Evolutionary conservation across 2,329 filamentous ascomycete species (phyloP).

Genomic region (Aspergillus nomiae): DNA sequence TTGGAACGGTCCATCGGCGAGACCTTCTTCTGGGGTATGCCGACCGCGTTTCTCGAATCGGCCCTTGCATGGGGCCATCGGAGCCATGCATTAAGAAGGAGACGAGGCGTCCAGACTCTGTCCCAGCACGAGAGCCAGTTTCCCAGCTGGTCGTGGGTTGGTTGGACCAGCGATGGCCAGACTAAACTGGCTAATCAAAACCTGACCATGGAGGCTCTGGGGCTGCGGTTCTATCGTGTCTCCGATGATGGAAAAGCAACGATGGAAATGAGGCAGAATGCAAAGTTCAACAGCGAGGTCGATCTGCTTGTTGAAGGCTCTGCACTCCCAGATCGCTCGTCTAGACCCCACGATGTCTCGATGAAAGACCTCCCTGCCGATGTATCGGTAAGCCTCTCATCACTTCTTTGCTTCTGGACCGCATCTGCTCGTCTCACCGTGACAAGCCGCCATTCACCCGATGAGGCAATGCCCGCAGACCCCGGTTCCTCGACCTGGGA

Average conservation of each 20-base stretch:
- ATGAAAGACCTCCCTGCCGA: background rate
- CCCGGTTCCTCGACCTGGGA: background rate
- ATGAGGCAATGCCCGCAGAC: background rate
- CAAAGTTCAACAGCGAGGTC: background rate
- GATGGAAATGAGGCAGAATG: background rate
- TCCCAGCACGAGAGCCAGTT: background rate
- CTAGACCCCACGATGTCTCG: background rate
- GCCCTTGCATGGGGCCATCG: background rate
- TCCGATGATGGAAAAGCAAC: background rate
- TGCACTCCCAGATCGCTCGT: background rate
- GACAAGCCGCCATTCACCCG: background rate
- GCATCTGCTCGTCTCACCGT: background rate
- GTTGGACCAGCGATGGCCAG: constrained; percentile 1
- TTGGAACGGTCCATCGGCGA: background rate
- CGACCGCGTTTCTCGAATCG: background rate
- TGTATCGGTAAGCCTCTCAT: background rate
- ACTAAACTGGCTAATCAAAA: background rate
- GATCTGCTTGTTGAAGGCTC: background rate
- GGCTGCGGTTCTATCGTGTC: background rate
- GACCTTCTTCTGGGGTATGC: background rate
- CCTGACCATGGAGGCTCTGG: background rate
- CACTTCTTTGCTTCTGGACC: background rate
- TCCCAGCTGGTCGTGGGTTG: constrained; percentile 2
- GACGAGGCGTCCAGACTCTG: background rate
- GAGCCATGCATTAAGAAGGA: background rate